Evolutionary conservation across 2,329 filamentous ascomycete genomes (phyloP), one percentile per base, ranked within the genome.

Genomic region (Malbranchea zuffiana): DNA sequence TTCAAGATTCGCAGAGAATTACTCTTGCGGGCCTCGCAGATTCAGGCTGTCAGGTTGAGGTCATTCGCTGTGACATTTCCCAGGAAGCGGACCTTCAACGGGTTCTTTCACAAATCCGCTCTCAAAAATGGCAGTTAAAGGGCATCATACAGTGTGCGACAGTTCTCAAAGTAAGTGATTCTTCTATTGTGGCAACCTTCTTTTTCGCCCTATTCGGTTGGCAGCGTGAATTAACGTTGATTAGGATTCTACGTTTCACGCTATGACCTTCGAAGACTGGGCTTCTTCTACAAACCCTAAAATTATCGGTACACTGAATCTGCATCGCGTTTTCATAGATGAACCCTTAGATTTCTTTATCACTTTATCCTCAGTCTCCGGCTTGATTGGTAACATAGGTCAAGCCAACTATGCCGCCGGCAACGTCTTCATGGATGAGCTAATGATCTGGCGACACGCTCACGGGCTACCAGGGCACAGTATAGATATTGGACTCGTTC

Each of bases 261-360:
- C 19, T 40, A 53, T 56, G 51, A 49, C 47, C 1, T 32, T 40
- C 6, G 34, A 49, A 4, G 35, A 49, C 7, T 44, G 40, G 47
- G 19, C 18, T 6, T 23, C 15, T 10, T 51, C 50, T 1, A 42
- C 55, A 1, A 38, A 44, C 24, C 50, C 57, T 1, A 63, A 62
- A 40, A 43, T 51, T 5, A 7, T 39, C 2, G 49, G 41, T 1
- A 47, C 51, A 2, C 48, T 44, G 48, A 53, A 44, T 24, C 38
- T 47, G 6, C 47, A 54, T 30, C 8, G 38, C 3, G 43, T 20
- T 4, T 27, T 37, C 8, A 5, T n/a, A n/a, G 18, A 35, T 19
- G n/a, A 33, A 6, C 19, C 37, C 10, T 30, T 52, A 5, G 47
- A 51, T 23, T 52, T 52, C 28, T 51, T 52, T 38, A n/a, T 47